Conservation (phyloP, 2,329 filamentous ascomycete species). For the Verticillium alfalfae region DNA sequence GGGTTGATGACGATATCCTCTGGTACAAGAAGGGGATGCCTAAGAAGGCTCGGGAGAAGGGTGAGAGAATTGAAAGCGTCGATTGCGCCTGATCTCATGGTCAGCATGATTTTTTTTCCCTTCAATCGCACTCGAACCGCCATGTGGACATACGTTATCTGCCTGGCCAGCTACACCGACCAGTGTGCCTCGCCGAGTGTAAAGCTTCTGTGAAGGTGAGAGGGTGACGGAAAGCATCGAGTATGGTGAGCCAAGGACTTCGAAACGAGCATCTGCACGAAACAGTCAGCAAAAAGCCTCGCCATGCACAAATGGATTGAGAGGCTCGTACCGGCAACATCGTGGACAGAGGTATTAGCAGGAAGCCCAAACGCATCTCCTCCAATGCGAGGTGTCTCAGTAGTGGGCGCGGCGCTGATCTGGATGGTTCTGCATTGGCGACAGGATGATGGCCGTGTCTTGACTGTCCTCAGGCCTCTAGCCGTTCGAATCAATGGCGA, state of each 20-base stretch:
- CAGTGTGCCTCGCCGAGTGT: slow-evolving; percentile 85
- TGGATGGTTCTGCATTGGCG: slow-evolving; percentile 55
- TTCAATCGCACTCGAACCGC: too few species aligned
- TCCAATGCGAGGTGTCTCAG: slow-evolving; percentile 42
- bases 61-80: slow-evolving; percentile 80
- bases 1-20: slow-evolving; percentile 78
- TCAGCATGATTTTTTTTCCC: background rate
- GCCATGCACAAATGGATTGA: background rate
- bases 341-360: slow-evolving; percentile 31
- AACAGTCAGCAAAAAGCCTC: background rate
- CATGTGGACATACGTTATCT: slow-evolving; percentile 63
- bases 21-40: slow-evolving; percentile 96
- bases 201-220: slow-evolving; percentile 88
- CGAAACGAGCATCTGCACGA: slow-evolving; percentile 78
- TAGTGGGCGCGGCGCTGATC: slow-evolving; percentile 56
- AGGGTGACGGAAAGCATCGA: slow-evolving; percentile 91
- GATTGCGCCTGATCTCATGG: slow-evolving; percentile 64
- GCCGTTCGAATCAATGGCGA: slow-evolving; percentile 30
- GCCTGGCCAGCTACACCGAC: slow-evolving; percentile 85
- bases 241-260: slow-evolving; percentile 86
- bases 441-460: slow-evolving; percentile 35
- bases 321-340: slow-evolving; percentile 42
- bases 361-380: slow-evolving; percentile 52
- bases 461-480: slow-evolving; percentile 19
- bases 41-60: slow-evolving; percentile 70